These are phyloP conservation scores for Allium fistulosum DNA, from an alignment of 106 monocot species.

Conservation along the genomic window DNA sequence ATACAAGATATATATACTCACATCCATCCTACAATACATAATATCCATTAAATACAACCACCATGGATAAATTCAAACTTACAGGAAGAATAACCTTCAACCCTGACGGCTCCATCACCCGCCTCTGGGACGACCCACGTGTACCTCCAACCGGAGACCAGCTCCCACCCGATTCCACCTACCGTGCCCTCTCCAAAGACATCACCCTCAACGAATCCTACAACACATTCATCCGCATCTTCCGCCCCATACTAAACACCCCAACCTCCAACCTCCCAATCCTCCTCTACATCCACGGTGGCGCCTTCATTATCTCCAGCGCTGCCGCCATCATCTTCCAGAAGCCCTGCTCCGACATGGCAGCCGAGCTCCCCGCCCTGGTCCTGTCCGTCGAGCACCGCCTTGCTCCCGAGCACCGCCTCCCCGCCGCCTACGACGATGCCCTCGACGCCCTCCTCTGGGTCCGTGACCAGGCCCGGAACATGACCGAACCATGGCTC, in stretches of 20 bases:
- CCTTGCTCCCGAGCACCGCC: slow-evolving; percentile 12
- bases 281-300: slow-evolving; percentile 26
- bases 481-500: slow-evolving; percentile 7
- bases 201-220: slow-evolving; percentile 12
- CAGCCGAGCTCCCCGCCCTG: neutral
- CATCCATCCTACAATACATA: too few species aligned
- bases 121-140: too few species aligned
- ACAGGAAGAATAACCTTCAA: too few species aligned
- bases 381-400: slow-evolving; percentile 17
- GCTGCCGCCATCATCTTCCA: neutral
- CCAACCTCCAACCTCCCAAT: neutral
- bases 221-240: slow-evolving; percentile 18
- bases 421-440: slow-evolving; percentile 18
- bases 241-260: slow-evolving; percentile 2
- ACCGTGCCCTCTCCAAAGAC: slow-evolving; percentile 5
- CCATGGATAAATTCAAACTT: too few species aligned
- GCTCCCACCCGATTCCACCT: neutral
- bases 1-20: too few species aligned
- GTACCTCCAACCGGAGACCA: too few species aligned
- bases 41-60: too few species aligned
- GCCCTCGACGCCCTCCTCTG: slow-evolving; percentile 14
- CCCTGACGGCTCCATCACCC: too few species aligned
- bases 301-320: slow-evolving; percentile 4
- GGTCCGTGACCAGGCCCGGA: neutral
- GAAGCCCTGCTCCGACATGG: too few species aligned